Percentiles rank a stretch among this genome's conserved stretches.
Conservation (phyloP, 2,329 filamentous ascomycete genomes). For the Arthrocladium fulminans region DNA sequence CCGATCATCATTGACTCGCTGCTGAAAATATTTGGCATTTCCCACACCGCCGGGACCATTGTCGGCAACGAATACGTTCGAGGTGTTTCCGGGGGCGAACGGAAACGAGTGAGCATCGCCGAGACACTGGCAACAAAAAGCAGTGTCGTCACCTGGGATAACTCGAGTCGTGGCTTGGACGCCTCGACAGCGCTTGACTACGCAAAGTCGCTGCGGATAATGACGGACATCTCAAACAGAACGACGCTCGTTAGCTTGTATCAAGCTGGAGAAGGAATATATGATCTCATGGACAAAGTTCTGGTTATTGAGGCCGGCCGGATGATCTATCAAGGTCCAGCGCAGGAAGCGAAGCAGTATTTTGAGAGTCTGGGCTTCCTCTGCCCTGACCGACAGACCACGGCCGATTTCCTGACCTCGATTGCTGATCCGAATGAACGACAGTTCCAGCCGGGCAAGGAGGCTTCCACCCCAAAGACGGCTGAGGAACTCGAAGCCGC, state of each 20-base stretch:
- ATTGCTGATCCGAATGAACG: slow-evolving; percentile 66
- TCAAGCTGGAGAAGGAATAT: slow-evolving; percentile 61
- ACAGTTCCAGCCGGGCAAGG: slow-evolving; percentile 55
- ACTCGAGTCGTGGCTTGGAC: slow-evolving; percentile 70
- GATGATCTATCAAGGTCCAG: slow-evolving; percentile 58
- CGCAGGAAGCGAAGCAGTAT: slow-evolving; percentile 53
- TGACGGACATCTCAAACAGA: slow-evolving; percentile 67
- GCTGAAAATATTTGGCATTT: slow-evolving; percentile 69
- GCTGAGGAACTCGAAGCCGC: slow-evolving; percentile 59
- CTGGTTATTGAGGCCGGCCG: slow-evolving; percentile 65
- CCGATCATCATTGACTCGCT: slow-evolving; percentile 61
- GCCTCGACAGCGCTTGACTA: slow-evolving; percentile 72
- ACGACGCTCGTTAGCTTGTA: slow-evolving; percentile 65
- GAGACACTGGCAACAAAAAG: slow-evolving; percentile 67
- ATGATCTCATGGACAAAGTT: slow-evolving; percentile 71
- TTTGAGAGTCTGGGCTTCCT: slow-evolving; percentile 58
- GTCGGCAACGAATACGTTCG: slow-evolving; percentile 66
- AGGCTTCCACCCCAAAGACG: slow-evolving; percentile 59
- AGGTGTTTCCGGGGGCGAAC: slow-evolving; percentile 70
- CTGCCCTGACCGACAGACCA: slow-evolving; percentile 55
- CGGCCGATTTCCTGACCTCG: slow-evolving; percentile 68
- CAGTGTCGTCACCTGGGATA: slow-evolving; percentile 70
- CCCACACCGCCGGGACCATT: slow-evolving; percentile 63
- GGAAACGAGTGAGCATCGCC: slow-evolving; percentile 71
- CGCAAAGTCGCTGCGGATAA: slow-evolving; percentile 58